Conservation (phyloP, 1,284 basidiomycete genomes). For the Entoloma clypeatum region DNA sequence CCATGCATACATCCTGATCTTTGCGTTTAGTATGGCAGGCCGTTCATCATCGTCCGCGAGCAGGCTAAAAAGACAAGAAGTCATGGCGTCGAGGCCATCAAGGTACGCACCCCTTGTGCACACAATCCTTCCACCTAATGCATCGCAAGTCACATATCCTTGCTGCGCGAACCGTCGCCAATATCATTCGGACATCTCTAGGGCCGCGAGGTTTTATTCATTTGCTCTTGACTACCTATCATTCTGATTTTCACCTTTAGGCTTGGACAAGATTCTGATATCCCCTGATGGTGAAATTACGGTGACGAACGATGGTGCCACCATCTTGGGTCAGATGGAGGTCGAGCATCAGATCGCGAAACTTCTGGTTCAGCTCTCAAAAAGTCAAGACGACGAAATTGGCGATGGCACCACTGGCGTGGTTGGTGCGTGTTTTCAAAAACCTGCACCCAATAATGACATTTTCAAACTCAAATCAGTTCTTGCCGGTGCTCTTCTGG, state of each 20-base stretch:
- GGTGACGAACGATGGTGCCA: conserved; percentile 98
- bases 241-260: conserved; percentile 37
- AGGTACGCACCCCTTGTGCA: conserved; percentile 50
- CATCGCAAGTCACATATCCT: conserved; percentile 82
- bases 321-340: conserved; percentile 94
- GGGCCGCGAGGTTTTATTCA: conserved; percentile 77
- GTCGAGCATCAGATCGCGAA: conserved; percentile 99
- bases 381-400: conserved; percentile 99
- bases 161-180: conserved; percentile 88
- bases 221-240: conserved; percentile 9
- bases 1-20: neutral
- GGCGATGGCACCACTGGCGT: conserved; percentile 99
- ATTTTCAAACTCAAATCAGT: conserved; percentile 50
- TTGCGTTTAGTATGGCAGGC: conserved; percentile 77
- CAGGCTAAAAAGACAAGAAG: conserved; percentile 93
- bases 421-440: conserved; percentile 68
- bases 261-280: conserved; percentile 98
- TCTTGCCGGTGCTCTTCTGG: conserved; percentile 92
- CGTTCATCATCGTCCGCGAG: conserved; percentile 96
- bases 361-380: conserved; percentile 93
- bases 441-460: conserved; percentile 1
- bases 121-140: conserved; percentile 18
- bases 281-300: conserved; percentile 98
- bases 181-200: conserved; percentile 93
- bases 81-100: conserved; percentile 95